phyloP scores from a whole-genome alignment of 1,284 basidiomycete genomes.

The Takashimella tepidaria region DNA sequence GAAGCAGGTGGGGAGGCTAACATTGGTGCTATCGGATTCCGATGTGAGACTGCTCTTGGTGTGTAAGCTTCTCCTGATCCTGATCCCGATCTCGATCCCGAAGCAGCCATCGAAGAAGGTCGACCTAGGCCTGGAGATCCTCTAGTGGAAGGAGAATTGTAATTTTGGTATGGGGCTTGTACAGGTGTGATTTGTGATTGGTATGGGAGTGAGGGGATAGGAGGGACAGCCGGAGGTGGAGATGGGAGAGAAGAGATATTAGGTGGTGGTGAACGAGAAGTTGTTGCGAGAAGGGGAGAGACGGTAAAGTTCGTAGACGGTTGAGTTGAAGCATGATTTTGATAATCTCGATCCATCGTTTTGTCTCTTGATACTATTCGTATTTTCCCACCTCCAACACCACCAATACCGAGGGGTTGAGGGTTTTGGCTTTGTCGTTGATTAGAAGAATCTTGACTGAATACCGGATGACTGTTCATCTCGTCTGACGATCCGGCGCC shows the following conservation, averaged over 20 bases:
- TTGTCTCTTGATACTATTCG: slow-evolving; percentile 4
- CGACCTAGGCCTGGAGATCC: neutral
- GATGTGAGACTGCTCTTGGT: neutral
- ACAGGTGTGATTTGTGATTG: too few species aligned
- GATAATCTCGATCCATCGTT: slow-evolving; percentile 1
- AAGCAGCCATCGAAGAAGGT: neutral
- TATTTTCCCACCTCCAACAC: too few species aligned
- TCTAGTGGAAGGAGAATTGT: neutral
- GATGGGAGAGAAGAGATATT: neutral
- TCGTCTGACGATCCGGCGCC: too few species aligned
- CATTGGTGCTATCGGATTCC: neutral
- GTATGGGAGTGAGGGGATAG: neutral
- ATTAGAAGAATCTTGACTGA: neutral
- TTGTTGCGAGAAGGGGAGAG: neutral
- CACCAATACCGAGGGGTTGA: neutral
- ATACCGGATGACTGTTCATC: neutral
- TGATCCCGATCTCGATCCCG: too few species aligned
- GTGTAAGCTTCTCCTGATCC: too few species aligned
- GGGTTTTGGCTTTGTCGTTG: neutral
- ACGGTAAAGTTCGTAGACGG: neutral
- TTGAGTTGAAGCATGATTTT: neutral
- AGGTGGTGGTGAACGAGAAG: neutral
- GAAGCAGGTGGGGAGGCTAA: neutral
- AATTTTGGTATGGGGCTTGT: too few species aligned
- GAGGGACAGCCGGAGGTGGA: neutral